Evolutionary conservation across 108 stramenopile species (phyloP).

Genomic region (Cyclotella kingstonii): DNA sequence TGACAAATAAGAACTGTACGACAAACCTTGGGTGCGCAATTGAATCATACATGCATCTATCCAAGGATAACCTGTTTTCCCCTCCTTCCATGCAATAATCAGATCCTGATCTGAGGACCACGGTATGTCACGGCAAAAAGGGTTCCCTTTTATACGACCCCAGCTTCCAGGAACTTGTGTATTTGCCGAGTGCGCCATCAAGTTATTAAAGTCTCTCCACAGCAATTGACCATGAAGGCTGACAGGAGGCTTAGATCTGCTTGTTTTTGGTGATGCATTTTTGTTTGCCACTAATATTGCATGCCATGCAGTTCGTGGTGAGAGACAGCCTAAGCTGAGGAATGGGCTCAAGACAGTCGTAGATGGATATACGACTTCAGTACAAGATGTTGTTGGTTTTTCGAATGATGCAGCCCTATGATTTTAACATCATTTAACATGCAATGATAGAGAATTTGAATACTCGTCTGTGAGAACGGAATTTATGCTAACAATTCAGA

Average conservation of each 20-base stretch:
- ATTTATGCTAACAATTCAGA: not conserved
- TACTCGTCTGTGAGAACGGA: not conserved
- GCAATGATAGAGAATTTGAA: not conserved
- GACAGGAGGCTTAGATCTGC: constrained; percentile 88
- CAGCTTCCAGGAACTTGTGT: constrained; percentile 44
- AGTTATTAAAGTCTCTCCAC: constrained; percentile 94
- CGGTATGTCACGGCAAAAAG: constrained; percentile 69
- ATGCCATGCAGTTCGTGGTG: constrained; percentile 62
- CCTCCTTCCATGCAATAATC: constrained; percentile 86
- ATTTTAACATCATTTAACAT: constrained; percentile 25
- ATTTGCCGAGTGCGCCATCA: constrained; percentile 75
- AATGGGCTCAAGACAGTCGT: constrained; percentile 85
- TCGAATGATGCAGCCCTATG: constrained; percentile 87
- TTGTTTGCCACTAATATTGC: constrained; percentile 51
- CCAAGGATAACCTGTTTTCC: constrained; percentile 93
- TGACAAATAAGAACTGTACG: too few relatives aligned
- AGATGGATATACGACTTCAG: constrained; percentile 55
- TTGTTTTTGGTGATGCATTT: constrained; percentile 31
- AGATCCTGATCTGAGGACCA: constrained; percentile 81
- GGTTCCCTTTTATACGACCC: constrained; percentile 83
- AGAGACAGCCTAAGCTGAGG: constrained; percentile 66
- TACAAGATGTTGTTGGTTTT: constrained; percentile 94
- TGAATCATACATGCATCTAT: constrained; percentile 97
- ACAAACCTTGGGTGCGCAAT: too few relatives aligned
- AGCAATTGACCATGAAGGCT: constrained; percentile 91